A percentile compares a stretch with the other conserved stretches of the same genome.
These are phyloP conservation scores for Mycena floridula DNA, from an alignment of 768 basidiomycete species.

Conservation along the genomic window DNA sequence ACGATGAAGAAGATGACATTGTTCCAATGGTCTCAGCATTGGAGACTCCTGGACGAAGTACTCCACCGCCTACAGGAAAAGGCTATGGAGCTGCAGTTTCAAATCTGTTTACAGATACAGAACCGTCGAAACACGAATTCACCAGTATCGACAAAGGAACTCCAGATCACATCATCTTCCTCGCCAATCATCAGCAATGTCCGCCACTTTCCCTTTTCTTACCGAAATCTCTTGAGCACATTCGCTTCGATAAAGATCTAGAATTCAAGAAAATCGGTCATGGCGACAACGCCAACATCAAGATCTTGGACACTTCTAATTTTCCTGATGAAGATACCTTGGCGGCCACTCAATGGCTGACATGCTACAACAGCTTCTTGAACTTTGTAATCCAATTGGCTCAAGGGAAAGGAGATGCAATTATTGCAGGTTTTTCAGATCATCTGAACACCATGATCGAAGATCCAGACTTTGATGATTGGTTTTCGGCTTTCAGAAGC, in stretches of 20 bases:
- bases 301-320: not conserved
- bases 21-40: too few species aligned
- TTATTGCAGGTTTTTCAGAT: not conserved
- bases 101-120: too few species aligned
- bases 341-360: not conserved
- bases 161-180: too few species aligned
- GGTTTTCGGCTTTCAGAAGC: not conserved
- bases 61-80: too few species aligned
- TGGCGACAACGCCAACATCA: not conserved
- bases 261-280: not conserved
- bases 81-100: too few species aligned
- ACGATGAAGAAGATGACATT: too few species aligned
- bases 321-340: not conserved
- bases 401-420: not conserved
- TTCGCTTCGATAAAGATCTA: not conserved
- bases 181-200: not conserved
- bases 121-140: too few species aligned
- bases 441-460: not conserved
- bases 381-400: not conserved
- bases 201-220: not conserved
- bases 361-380: not conserved
- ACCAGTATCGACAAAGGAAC: too few species aligned
- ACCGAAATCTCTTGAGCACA: not conserved
- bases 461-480: not conserved
- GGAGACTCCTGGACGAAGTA: too few species aligned